phyloP scores from a whole-genome alignment of 2,329 filamentous ascomycete genomes.

The Didymella glomerata region DNA sequence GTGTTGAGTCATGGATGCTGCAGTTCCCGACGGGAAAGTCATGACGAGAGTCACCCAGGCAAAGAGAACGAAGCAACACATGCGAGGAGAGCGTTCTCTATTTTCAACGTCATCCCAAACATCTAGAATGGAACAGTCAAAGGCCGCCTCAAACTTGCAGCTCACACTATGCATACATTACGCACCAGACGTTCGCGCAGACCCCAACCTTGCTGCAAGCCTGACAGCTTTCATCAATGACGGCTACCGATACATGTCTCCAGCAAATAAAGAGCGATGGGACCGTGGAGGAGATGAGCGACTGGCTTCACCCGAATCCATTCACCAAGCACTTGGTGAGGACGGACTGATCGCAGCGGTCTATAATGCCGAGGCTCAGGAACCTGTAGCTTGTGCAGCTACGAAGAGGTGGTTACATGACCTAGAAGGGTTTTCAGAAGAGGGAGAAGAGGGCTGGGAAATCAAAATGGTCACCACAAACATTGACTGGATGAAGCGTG shows the following conservation, averaged over 20 bases:
- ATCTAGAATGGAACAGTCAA: neutral
- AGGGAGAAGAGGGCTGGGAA: slow-evolving; percentile 19
- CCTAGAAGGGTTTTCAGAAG: neutral
- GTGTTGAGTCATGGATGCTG: neutral
- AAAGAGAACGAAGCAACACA: neutral
- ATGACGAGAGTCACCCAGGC: neutral
- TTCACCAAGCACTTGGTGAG: neutral
- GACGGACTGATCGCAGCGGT: neutral
- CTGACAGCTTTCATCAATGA: neutral
- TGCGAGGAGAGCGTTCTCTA: neutral
- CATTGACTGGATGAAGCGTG: slow-evolving; percentile 15
- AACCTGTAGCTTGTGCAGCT: neutral
- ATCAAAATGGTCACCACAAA: slow-evolving; percentile 20
- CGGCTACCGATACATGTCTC: neutral
- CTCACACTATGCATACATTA: neutral
- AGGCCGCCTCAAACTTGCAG: neutral
- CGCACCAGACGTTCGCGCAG: neutral
- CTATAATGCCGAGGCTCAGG: neutral
- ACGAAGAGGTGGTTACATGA: neutral
- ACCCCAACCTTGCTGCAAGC: neutral
- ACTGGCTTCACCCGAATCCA: neutral
- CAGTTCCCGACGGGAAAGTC: neutral
- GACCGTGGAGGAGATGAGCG: neutral
- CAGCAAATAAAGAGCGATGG: neutral
- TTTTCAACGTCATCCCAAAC: neutral